These are phyloP conservation scores for Paraconiothyrium sp. DNA, from an alignment of 2,329 filamentous ascomycete genomes.

Conservation along the genomic window DNA sequence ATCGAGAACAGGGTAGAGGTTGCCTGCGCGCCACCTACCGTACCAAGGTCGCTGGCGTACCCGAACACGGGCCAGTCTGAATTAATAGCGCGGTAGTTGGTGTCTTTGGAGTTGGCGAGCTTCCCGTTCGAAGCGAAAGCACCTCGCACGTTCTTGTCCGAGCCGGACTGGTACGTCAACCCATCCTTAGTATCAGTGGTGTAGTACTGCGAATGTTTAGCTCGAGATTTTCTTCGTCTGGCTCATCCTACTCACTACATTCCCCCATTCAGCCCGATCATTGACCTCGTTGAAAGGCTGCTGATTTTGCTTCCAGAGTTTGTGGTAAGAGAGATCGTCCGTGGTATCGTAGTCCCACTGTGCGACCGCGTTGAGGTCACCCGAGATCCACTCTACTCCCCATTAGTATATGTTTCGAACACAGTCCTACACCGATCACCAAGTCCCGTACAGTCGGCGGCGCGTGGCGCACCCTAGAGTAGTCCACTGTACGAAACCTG, in stretches of 20 bases:
- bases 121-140: conserved; percentile 56
- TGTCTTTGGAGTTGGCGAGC: conserved; percentile 58
- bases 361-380: conserved; percentile 64
- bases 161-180: conserved; percentile 59
- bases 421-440: conserved; percentile 2
- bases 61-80: conserved; percentile 63
- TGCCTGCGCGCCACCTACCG: conserved; percentile 47
- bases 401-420: not conserved
- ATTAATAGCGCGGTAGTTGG: conserved; percentile 61
- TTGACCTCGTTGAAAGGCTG: conserved; percentile 57
- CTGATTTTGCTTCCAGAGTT: conserved; percentile 59
- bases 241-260: conserved; percentile 44
- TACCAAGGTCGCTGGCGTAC: conserved; percentile 61
- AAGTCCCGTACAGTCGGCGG: conserved; percentile 8
- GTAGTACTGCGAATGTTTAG: conserved; percentile 53
- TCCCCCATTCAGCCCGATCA: conserved; percentile 63
- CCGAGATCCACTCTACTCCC: conserved; percentile 73
- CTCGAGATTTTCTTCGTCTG: not conserved
- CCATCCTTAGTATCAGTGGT: conserved; percentile 54
- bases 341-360: conserved; percentile 68
- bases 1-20: conserved; percentile 60
- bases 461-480: not conserved
- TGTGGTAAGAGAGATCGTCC: conserved; percentile 67
- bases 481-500: conserved; percentile 4
- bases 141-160: conserved; percentile 57